phyloP scores from a whole-genome alignment of 345 rosid genomes.

The Heritiera fomes region DNA sequence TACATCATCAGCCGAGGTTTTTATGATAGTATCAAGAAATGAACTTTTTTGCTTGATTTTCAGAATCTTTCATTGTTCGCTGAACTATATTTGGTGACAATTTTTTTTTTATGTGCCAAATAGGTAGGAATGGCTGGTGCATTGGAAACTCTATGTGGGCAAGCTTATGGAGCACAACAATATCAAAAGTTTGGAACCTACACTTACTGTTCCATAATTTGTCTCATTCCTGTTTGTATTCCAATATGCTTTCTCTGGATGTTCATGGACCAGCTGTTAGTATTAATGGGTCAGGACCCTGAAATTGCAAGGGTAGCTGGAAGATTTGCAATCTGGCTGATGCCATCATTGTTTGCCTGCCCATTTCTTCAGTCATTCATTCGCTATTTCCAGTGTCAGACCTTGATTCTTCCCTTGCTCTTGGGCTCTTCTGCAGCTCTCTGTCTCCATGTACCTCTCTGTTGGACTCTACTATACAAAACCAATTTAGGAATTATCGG shows the following conservation, averaged over 20 bases:
- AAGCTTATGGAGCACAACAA: constrained; percentile 66
- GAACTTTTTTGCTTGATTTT: no score
- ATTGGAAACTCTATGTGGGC: constrained; percentile 65
- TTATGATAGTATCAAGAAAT: no score
- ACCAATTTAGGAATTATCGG: constrained; percentile 34
- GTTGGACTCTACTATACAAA: constrained; percentile 48
- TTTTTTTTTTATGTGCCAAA: background rate
- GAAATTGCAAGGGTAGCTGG: constrained; percentile 42
- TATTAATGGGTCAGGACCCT: constrained; percentile 42
- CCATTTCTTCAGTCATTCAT: constrained; percentile 42
- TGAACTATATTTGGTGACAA: background rate
- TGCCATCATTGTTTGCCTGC: constrained; percentile 45
- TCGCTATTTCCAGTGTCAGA: constrained; percentile 51
- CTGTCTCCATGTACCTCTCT: constrained; percentile 43
- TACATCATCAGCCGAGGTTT: no score
- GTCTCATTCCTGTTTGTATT: constrained; percentile 40
- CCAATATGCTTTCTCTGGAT: constrained; percentile 34
- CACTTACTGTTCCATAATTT: constrained; percentile 36
- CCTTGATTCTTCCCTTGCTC: constrained; percentile 43
- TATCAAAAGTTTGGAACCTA: constrained; percentile 42
- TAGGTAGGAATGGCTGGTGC: constrained; percentile 60
- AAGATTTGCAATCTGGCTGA: constrained; percentile 41
- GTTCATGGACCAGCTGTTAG: constrained; percentile 29
- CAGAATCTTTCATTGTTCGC: no score
- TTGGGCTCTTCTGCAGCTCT: constrained; percentile 41